A percentile compares a stretch with the other conserved stretches of the same genome.
phyloP scores from a whole-genome alignment of 306 rosid genomes.

The Vicia faba region DNA sequence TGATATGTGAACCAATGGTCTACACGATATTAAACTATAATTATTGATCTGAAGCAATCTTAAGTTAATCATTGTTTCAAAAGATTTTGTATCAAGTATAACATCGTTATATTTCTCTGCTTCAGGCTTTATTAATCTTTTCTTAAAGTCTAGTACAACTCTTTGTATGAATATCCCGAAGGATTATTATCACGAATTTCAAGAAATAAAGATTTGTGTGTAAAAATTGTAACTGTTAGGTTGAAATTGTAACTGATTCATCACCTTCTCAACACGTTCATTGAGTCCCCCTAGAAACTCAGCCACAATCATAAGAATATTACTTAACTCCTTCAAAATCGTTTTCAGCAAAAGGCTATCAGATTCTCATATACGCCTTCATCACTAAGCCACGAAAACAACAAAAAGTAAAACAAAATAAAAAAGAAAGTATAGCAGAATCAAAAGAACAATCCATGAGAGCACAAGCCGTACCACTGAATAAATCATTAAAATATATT shows the following conservation, averaged over 20 bases:
- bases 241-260: slow-evolving; percentile 36
- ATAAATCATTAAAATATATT: too few relatives aligned
- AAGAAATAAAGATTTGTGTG: too few relatives aligned
- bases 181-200: too few relatives aligned
- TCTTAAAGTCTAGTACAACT: too few relatives aligned
- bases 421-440: neutral
- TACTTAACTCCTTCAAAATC: slow-evolving; percentile 48
- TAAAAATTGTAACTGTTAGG: too few relatives aligned
- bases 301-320: slow-evolving; percentile 48
- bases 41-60: slow-evolving; percentile 64
- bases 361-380: slow-evolving; percentile 24
- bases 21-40: too few relatives aligned
- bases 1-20: too few relatives aligned
- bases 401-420: neutral
- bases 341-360: slow-evolving; percentile 37
- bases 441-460: neutral
- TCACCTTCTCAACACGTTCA: slow-evolving; percentile 39
- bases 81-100: slow-evolving; percentile 40
- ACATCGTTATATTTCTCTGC: slow-evolving; percentile 38
- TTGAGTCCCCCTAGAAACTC: slow-evolving; percentile 55
- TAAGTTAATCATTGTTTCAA: slow-evolving; percentile 51
- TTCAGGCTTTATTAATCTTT: neutral
- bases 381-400: slow-evolving; percentile 17
- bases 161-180: too few relatives aligned
- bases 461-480: too few relatives aligned